Base-by-base conservation (phyloP, 257 asterid genomes). In the Petunia secreta region DNA sequence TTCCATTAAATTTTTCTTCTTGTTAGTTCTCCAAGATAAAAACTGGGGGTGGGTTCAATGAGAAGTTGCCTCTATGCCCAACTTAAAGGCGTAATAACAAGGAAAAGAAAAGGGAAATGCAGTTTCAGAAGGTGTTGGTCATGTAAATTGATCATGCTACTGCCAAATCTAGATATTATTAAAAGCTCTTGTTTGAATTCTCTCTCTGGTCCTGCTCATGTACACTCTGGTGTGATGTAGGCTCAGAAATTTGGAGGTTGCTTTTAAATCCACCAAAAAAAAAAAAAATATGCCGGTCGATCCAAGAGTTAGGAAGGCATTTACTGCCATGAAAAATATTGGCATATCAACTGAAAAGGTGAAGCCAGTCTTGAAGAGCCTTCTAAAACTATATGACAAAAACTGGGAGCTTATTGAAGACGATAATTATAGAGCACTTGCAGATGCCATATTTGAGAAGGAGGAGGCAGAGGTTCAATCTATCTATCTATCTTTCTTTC, bases 381-480 rank as follows among this genome's bases (percentile, higher is more conserved):
- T 82, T 77, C 53, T 82, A 48, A 82, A 82, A 71, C 62, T 77
- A n/a, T 82, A 82, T 77, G 79, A 82, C 13, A 82, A 65, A 52
- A 77, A 82, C 25, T 82, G 85, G 85, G 71, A 67, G 79, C 74
- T 52, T 43, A 82, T 82, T 25, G 85, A 82, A 67, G 85, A 77
- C 37, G 85, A 82, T 50, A 82, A 82, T 38, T 82, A 82, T 67
- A 54, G 85, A 76, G 79, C 73, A 37, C 85, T 82, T 41, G 82
- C 85, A 9, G 85, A 82, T 65, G 82, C 82, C 57, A 77, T 82
- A 68, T 82, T 82, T 82, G 85, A 82, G n/a, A 77, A 9, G 34
- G 84, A 62, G 62, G 76, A 81, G 8, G 6, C 84, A 25, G 80
- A 81, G 84, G 80, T 81, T 59, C 83, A 50, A 37, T 16, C 34